Evolutionary conservation across 257 asterid species (phyloP).

Genomic region (Handroanthus guayacan): DNA sequence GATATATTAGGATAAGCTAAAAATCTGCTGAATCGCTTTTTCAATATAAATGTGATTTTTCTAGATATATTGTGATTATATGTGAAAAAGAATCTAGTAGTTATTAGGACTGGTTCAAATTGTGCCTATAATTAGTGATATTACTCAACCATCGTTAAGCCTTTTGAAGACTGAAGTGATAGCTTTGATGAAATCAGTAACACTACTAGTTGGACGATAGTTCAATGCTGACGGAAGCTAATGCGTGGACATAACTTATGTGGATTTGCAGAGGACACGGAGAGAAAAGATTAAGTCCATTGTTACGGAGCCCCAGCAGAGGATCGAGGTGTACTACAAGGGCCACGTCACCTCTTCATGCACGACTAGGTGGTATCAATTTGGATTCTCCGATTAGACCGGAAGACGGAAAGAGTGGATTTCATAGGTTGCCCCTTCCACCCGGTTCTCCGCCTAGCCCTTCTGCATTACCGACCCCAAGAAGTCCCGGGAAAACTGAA

Average conservation of each 20-base stretch:
- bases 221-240: no score
- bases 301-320: constrained; percentile 70
- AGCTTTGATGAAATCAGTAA: no score
- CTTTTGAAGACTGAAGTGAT: no score
- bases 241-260: constrained; percentile 33
- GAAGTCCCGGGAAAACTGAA: constrained; percentile 67
- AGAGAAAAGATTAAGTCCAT: constrained; percentile 66
- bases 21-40: no score
- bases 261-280: constrained; percentile 65
- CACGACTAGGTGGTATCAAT: constrained; percentile 61
- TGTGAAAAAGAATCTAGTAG: constrained; percentile 5
- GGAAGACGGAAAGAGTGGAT: constrained; percentile 76
- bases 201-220: no score
- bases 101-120: constrained; percentile 11
- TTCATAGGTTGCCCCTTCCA: constrained; percentile 86
- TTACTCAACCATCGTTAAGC: no score
- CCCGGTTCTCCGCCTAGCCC: constrained; percentile 85
- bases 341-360: constrained; percentile 73
- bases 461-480: constrained; percentile 77
- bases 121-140: no score
- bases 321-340: constrained; percentile 63
- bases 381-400: constrained; percentile 63
- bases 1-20: no score
- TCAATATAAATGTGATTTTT: no score
- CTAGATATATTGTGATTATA: neutral